Evolutionary conservation across 106 monocot species (phyloP), one percentile per base, ranked within the genome.

Genomic region (Platanthera guangdongensis): DNA sequence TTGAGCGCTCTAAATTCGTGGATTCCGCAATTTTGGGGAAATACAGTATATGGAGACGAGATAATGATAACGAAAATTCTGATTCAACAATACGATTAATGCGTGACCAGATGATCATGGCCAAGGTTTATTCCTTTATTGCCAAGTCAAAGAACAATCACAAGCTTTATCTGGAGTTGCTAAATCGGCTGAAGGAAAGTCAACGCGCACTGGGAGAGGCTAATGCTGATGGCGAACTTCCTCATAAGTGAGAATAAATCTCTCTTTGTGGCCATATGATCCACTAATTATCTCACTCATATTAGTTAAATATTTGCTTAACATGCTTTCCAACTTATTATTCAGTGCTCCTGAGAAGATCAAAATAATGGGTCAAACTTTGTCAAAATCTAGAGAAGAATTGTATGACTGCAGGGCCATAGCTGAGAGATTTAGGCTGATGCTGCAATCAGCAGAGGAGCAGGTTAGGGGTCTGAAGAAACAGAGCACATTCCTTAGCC

Each of bases 371-470:
- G 91, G 88, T 32, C 85, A 86, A 86, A 72, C 84, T 72, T 57
- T 91, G 12, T 81, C 91, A 49, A 91, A 86, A 85, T 73, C 88
- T 50, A 83, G 87, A 78, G 81, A 86, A 74, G 76, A 82, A 63
- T 47, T 91, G 5, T 91, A 91, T 88, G 85, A 85, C 67, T 91
- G 91, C 68, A 88, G 88, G 79, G 72, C 68, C 30, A 77, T 88
- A 57, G 82, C 78, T 63, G 83, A 85, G 78, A 87, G 84, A 68
- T 80, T 91, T 52, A 83, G 91, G 77, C 80, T 73, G 25, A 91
- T 91, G 91, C 87, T 90, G 52, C 90, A 90, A 68, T 87, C 87
- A 52, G 87, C 83, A 50, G 87, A 90, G 83, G 90, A 83, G 47
- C 87, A 87, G 68, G 90, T 90, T 47, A 84, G 90, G 72, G 74